Evolutionary conservation across 768 basidiomycete genomes (phyloP).

Genomic region (Cystofilobasidium macerans): DNA sequence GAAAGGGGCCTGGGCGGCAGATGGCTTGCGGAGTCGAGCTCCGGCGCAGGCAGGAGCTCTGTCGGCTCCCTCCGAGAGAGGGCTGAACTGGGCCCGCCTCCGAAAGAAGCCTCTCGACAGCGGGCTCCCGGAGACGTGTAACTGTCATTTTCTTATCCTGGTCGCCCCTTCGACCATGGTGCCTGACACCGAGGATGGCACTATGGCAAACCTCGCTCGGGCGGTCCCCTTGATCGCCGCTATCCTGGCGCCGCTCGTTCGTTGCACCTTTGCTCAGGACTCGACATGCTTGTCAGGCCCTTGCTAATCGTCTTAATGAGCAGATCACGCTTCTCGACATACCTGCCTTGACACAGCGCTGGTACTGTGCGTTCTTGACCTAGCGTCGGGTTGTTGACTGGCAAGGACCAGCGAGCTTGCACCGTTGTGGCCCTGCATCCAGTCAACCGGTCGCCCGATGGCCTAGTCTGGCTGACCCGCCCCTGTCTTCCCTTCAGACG

Average conservation of each 20-base stretch:
- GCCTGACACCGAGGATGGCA: too few relatives aligned
- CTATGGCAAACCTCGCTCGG: not conserved
- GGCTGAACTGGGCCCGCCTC: too few relatives aligned
- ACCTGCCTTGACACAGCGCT: conserved; percentile 21
- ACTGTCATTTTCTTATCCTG: too few relatives aligned
- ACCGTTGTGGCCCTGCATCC: not conserved
- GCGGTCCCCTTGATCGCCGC: conserved; percentile 1
- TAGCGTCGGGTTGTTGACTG: not conserved
- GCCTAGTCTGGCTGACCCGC: not conserved
- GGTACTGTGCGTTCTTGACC: conserved; percentile 2
- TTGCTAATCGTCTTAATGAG: too few relatives aligned
- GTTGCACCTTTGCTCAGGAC: not conserved
- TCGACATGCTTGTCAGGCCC: not conserved
- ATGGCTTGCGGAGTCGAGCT: too few relatives aligned
- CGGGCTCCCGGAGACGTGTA: too few relatives aligned
- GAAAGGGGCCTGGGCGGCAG: too few relatives aligned
- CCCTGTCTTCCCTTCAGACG: not conserved
- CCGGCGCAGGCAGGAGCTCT: too few relatives aligned
- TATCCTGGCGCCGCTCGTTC: conserved; percentile 17
- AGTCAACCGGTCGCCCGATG: not conserved
- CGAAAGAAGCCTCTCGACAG: too few relatives aligned
- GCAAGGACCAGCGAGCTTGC: not conserved
- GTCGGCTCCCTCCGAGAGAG: too few relatives aligned
- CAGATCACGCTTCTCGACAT: conserved; percentile 26
- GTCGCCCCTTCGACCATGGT: too few relatives aligned